Evolutionary conservation across 2,329 filamentous ascomycete species (phyloP), one percentile per base, ranked within the genome.

Genomic region (Hypoxylon sp.): DNA sequence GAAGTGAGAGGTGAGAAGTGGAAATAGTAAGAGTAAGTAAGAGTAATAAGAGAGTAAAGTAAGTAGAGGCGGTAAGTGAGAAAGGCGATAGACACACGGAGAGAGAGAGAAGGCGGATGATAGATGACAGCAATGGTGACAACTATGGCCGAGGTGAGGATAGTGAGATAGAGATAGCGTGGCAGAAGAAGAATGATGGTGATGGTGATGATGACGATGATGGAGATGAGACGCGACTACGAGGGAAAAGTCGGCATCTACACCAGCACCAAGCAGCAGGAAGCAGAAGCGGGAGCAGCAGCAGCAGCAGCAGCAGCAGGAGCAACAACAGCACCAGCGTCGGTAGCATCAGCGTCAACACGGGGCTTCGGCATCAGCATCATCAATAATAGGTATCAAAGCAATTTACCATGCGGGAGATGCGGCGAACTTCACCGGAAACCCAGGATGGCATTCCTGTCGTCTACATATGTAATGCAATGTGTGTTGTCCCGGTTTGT

Each of bases 401-500:
- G 53, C 53, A 55, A 55, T 32, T 62, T 66, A 57, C 65, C 68
- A 64, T 55, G 62, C 58, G 62, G 55, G 59, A 71, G 63, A 71
- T 71, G 69, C 69, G 63, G 66, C 69, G 66, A 69, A 57, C 66
- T 71, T 65, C 48, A 69, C 69, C 69, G 69, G 63, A 67, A 67
- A 64, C 59, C 63, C 44, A 71, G 52, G 62, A 69, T 67, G 66
- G 62, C 59, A 67, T 71, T 65, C 69, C 55, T 65, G 35, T 69
- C 27, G 62, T 67, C 65, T 69, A 69, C 57, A 69, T 65, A 65
- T 68, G 67, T 70, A 70, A 70, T 70, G 69, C 69, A 69, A 69
- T 69, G 69, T 71, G 69, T 52, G 69, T 71, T 71, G 69, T 69
- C 68, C 67, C 69, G 63, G 63, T 62, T 67, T 69, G 69, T 71